A percentile compares a stretch with the other conserved stretches of the same genome.
Evolutionary conservation across 805 yeast species (phyloP).

Genomic region (Pichia eremophila): DNA sequence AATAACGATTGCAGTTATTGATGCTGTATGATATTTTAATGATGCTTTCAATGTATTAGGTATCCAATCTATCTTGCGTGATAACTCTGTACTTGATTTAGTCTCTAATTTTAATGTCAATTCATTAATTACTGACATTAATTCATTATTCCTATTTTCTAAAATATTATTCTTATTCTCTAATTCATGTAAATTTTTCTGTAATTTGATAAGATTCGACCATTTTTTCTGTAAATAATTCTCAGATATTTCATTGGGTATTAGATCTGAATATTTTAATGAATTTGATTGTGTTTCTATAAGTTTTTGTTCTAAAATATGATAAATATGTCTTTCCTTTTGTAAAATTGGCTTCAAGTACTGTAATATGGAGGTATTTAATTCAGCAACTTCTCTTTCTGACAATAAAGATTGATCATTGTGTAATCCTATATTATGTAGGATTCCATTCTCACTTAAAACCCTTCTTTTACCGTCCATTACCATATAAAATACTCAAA

Average conservation of each 20-base stretch:
- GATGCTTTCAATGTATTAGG: constrained; percentile 40
- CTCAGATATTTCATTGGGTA: constrained; percentile 15
- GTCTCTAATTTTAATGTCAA: not conserved
- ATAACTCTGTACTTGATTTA: not conserved
- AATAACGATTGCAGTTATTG: constrained; percentile 53
- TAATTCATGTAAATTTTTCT: constrained; percentile 59
- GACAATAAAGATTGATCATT: constrained; percentile 12
- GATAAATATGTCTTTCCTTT: not conserved
- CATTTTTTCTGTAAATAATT: constrained; percentile 63
- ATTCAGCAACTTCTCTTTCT: constrained; percentile 27
- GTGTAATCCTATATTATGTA: not conserved
- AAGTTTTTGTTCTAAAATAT: not conserved
- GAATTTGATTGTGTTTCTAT: not conserved
- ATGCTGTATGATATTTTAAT: constrained; percentile 48
- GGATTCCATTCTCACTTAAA: not conserved
- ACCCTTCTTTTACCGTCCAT: not conserved
- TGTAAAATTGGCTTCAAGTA: constrained; percentile 18
- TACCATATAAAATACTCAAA: too few relatives aligned
- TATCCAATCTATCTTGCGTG: constrained; percentile 44
- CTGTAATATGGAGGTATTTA: constrained; percentile 28
- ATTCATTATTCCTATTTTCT: constrained; percentile 28
- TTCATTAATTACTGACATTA: constrained; percentile 8
- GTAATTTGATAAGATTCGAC: constrained; percentile 76
- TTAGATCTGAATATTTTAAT: constrained; percentile 6
- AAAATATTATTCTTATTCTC: constrained; percentile 49